Evolutionary conservation across 306 rosid species (phyloP).

Genomic region (cucumber (Cucumis sativus)): DNA sequence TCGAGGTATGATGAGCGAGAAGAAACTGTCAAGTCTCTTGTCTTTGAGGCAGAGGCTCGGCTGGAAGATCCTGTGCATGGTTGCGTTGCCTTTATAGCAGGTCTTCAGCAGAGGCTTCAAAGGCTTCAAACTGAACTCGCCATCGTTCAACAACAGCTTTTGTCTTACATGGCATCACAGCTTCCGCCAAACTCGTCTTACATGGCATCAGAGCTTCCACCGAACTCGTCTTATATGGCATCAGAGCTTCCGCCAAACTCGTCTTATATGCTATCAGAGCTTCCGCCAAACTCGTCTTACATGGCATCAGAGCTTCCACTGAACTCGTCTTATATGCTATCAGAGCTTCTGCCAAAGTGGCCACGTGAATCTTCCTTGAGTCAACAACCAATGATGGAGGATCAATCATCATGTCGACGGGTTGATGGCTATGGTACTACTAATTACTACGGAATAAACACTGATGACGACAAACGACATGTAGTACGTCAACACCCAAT

Average conservation of each 20-base stretch:
- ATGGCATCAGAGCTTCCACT: background rate
- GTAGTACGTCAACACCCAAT: too few relatives aligned
- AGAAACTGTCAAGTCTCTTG: slow-evolving; percentile 2
- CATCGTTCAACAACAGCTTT: background rate
- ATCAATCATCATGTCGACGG: too few relatives aligned
- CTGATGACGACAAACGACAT: too few relatives aligned
- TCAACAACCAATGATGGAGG: too few relatives aligned
- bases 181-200: too few relatives aligned
- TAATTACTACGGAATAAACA: too few relatives aligned
- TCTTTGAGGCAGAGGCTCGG: slow-evolving; percentile 32
- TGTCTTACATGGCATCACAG: background rate
- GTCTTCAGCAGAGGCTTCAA: slow-evolving; percentile 14
- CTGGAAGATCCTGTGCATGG: slow-evolving; percentile 27
- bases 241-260: background rate
- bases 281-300: background rate
- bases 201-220: too few relatives aligned
- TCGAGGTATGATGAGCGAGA: background rate
- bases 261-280: too few relatives aligned
- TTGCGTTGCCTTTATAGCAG: slow-evolving; percentile 16
- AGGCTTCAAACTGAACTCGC: slow-evolving; percentile 12
- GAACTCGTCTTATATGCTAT: too few relatives aligned
- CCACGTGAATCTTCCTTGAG: too few relatives aligned
- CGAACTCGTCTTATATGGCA: background rate
- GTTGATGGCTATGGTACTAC: too few relatives aligned
- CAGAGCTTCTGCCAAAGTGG: too few relatives aligned